These are phyloP conservation scores for Stemphylium beticola DNA, from an alignment of 2,329 filamentous ascomycete genomes.

Conservation along the genomic window DNA sequence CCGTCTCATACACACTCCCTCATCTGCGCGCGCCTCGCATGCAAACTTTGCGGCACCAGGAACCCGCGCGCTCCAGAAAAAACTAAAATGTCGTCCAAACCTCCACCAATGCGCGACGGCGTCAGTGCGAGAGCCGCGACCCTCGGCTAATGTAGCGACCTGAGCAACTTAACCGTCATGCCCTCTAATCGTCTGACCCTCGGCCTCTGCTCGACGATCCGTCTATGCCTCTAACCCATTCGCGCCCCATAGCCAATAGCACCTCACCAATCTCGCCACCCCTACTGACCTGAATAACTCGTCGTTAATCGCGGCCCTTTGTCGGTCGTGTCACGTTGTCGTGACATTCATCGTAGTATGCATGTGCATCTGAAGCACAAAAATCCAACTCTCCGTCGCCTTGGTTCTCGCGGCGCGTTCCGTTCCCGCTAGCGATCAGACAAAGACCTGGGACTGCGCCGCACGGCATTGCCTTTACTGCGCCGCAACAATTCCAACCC, in stretches of 20 bases:
- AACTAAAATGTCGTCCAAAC: background rate
- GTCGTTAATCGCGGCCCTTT: constrained; percentile 25
- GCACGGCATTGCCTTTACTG: constrained; percentile 8
- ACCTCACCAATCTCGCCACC: constrained; percentile 15
- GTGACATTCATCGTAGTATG: background rate
- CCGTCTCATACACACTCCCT: constrained; percentile 18
- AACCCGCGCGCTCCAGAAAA: constrained; percentile 12
- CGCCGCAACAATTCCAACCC: constrained; percentile 8
- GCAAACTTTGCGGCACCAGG: constrained; percentile 13
- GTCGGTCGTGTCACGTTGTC: constrained; percentile 10
- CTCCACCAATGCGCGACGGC: background rate
- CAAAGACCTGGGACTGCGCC: constrained; percentile 26
- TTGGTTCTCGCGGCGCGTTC: constrained; percentile 32
- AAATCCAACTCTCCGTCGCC: constrained; percentile 24
- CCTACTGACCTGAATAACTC: constrained; percentile 15
- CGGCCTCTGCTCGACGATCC: constrained; percentile 15
- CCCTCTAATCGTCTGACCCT: constrained; percentile 11
- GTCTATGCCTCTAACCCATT: constrained; percentile 25
- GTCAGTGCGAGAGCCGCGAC: constrained; percentile 19
- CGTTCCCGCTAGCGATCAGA: constrained; percentile 36
- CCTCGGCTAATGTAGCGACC: constrained; percentile 24
- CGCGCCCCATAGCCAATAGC: constrained; percentile 39
- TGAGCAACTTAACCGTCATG: constrained; percentile 22
- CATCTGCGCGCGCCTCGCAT: constrained; percentile 15
- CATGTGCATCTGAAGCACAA: background rate